These are phyloP conservation scores for Lepidium sativum DNA, from an alignment of 345 rosid species.

Conservation along the genomic window DNA sequence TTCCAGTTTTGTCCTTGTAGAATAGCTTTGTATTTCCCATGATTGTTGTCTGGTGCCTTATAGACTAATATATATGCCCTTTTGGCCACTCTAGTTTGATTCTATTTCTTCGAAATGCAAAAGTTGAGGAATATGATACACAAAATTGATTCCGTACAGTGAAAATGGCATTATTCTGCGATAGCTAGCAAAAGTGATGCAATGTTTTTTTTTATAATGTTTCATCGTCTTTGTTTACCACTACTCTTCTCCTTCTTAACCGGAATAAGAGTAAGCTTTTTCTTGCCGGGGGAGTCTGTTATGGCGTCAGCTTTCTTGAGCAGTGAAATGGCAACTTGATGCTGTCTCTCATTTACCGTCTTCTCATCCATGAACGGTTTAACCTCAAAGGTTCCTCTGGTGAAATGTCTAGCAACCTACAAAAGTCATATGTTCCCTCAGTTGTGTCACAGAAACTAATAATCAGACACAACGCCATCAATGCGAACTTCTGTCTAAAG, in stretches of 20 bases:
- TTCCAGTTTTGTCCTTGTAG: slow-evolving; percentile 14
- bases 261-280: slow-evolving; percentile 68
- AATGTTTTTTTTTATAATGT: not conserved
- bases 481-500: not conserved
- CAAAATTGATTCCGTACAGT: slow-evolving; percentile 11
- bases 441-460: not conserved
- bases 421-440: not conserved
- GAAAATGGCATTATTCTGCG: not conserved
- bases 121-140: not conserved
- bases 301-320: slow-evolving; percentile 50
- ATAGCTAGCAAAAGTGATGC: slow-evolving; percentile 4
- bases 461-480: not conserved
- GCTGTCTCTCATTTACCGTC: slow-evolving; percentile 38
- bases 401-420: slow-evolving; percentile 83
- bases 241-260: slow-evolving; percentile 50
- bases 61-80: not conserved
- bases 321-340: slow-evolving; percentile 52
- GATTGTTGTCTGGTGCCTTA: not conserved
- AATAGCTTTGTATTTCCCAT: slow-evolving; percentile 6
- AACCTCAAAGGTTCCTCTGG: slow-evolving; percentile 76
- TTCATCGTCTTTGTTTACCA: slow-evolving; percentile 28
- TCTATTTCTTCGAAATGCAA: slow-evolving; percentile 6
- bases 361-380: slow-evolving; percentile 61
- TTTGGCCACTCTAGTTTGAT: not conserved
- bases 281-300: slow-evolving; percentile 46